Conservation (phyloP, 164 flowering plant genomes). For the Taxillus chinensis region DNA sequence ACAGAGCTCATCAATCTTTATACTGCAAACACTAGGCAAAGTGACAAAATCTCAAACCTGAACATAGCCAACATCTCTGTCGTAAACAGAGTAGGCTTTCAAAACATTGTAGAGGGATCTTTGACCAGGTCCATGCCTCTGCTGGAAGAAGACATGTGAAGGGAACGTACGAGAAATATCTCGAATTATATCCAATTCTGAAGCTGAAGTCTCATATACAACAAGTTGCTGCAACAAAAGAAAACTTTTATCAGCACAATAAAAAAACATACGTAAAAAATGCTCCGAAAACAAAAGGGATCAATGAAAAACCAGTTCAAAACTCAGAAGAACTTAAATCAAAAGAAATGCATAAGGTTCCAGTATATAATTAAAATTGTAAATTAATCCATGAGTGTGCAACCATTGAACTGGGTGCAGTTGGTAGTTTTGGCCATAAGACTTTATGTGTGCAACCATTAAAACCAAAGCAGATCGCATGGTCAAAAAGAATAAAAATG, state of each 20-base stretch:
- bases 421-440: too few species aligned
- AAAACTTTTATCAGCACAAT: conserved; percentile 4
- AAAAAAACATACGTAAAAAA: neutral
- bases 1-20: conserved; percentile 4
- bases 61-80: conserved; percentile 97
- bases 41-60: conserved; percentile 44
- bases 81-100: conserved; percentile 96
- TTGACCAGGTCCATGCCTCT: conserved; percentile 99
- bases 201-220: conserved; percentile 88
- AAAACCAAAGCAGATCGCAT: too few species aligned
- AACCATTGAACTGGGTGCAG: too few species aligned
- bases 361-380: too few species aligned
- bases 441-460: too few species aligned
- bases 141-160: conserved; percentile 95
- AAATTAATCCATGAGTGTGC: too few species aligned
- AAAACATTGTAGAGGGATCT: conserved; percentile 97
- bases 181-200: conserved; percentile 93
- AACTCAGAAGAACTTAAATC: too few species aligned
- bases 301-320: too few species aligned
- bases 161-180: conserved; percentile 98
- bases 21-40: neutral
- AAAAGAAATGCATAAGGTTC: too few species aligned
- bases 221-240: conserved; percentile 80
- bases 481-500: too few species aligned
- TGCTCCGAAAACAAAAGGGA: too few species aligned